Evolutionary conservation across 169 alveolate species (phyloP).

Genomic region (Plasmodium gaboni): DNA sequence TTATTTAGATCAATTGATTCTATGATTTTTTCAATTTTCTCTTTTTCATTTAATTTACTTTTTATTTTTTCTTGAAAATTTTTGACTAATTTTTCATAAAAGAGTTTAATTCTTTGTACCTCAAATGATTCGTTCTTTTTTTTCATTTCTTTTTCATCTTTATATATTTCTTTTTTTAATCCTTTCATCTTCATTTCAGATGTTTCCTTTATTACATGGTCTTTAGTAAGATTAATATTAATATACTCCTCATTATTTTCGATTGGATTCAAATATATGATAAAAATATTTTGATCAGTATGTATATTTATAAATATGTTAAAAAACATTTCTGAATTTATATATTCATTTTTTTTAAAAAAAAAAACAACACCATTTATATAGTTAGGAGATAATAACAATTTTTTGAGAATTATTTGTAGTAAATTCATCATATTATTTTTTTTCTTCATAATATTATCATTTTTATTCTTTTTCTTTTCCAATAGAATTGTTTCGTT

Average conservation of each 20-base stretch:
- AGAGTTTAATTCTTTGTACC: constrained; percentile 25
- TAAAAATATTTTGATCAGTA: constrained; percentile 28
- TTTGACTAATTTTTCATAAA: constrained; percentile 59
- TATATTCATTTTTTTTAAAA: constrained; percentile 60
- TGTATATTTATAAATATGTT: constrained; percentile 12
- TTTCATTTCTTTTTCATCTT: neutral
- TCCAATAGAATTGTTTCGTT: constrained; percentile 23
- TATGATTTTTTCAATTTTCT: constrained; percentile 51
- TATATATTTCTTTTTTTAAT: neutral
- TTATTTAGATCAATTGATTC: constrained; percentile 27
- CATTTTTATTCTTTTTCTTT: constrained; percentile 35
- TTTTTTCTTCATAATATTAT: constrained; percentile 42
- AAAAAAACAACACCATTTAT: constrained; percentile 55
- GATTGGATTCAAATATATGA: constrained; percentile 48
- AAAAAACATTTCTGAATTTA: constrained; percentile 47
- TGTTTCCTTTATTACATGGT: neutral
- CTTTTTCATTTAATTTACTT: constrained; percentile 37
- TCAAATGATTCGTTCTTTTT: constrained; percentile 7
- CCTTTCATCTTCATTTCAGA: neutral
- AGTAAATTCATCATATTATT: constrained; percentile 17
- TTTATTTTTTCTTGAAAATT: constrained; percentile 49
- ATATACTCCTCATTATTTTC: constrained; percentile 35
- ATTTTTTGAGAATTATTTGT: constrained; percentile 33
- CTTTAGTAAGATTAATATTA: neutral
- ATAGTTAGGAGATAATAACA: constrained; percentile 48